These are phyloP conservation scores for Eucalyptus viminalis DNA, from an alignment of 345 rosid species.

Conservation along the genomic window DNA sequence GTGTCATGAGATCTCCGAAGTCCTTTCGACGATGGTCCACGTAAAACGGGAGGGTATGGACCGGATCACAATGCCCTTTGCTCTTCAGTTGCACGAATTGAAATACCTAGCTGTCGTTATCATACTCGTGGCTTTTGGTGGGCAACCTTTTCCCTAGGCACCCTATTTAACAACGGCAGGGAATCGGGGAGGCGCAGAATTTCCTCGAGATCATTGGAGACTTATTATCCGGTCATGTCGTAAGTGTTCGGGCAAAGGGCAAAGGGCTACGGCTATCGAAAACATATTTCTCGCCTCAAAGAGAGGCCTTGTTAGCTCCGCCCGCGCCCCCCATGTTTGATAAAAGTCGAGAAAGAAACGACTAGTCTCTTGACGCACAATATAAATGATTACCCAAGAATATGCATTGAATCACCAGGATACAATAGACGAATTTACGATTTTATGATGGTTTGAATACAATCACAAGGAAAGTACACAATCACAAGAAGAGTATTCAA, in stretches of 20 bases:
- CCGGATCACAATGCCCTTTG: not conserved
- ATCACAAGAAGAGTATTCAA: too few species aligned
- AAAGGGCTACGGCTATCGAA: rapidly evolving
- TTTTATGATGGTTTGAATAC: rapidly evolving
- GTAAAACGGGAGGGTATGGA: not conserved
- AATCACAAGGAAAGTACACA: too few species aligned
- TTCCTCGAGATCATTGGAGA: not conserved
- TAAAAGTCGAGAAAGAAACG: too few species aligned
- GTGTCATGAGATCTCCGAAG: not conserved
- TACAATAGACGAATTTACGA: rapidly evolving
- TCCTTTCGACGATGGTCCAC: not conserved
- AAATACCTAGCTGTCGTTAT: not conserved
- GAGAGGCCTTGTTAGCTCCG: too few species aligned
- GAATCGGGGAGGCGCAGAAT: not conserved
- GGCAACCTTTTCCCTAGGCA: not conserved
- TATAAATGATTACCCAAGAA: too few species aligned
- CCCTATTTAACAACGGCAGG: not conserved
- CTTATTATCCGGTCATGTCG: not conserved
- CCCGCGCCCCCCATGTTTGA: too few species aligned
- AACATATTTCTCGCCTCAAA: not conserved
- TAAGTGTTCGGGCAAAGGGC: not conserved
- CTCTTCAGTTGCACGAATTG: not conserved
- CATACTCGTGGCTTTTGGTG: not conserved
- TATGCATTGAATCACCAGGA: rapidly evolving
- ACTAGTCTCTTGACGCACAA: too few species aligned